phyloP scores from a whole-genome alignment of 164 flowering plant genomes.

The Saururus chinensis region DNA sequence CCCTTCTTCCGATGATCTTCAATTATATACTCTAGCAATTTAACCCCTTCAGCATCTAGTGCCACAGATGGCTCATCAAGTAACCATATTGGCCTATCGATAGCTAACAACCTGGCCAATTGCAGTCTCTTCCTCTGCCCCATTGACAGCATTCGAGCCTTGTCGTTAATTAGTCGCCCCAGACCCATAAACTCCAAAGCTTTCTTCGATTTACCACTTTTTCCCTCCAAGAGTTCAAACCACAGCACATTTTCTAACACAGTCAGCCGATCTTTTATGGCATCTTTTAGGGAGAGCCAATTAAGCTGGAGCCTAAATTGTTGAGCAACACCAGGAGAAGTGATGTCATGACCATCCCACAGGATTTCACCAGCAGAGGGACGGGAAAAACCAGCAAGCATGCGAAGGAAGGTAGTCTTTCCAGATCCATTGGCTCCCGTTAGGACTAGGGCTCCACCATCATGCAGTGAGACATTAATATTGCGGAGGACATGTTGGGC shows the following conservation, averaged over 20 bases:
- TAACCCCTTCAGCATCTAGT: conserved; percentile 78
- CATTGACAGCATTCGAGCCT: conserved; percentile 80
- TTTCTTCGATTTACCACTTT: conserved; percentile 46
- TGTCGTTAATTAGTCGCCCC: conserved; percentile 57
- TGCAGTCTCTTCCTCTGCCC: conserved; percentile 87
- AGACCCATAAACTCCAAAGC: conserved; percentile 88
- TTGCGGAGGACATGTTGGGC: conserved; percentile 71
- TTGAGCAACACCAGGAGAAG: conserved; percentile 61
- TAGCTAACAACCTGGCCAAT: conserved; percentile 71
- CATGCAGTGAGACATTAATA: conserved; percentile 65
- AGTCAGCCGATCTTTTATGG: conserved; percentile 58
- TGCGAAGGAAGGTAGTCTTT: conserved; percentile 74
- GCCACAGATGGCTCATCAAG: conserved; percentile 98
- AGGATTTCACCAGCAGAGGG: conserved; percentile 88
- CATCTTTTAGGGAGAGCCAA: conserved; percentile 87
- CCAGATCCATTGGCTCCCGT: conserved; percentile 84
- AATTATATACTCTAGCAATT: conserved; percentile 64
- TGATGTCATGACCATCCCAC: conserved; percentile 85
- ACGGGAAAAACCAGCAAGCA: conserved; percentile 76
- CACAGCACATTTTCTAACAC: conserved; percentile 73
- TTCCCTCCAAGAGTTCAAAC: conserved; percentile 82
- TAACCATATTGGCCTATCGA: conserved; percentile 90
- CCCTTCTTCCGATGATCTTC: conserved; percentile 78
- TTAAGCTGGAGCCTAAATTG: conserved; percentile 90
- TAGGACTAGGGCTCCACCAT: conserved; percentile 78